A percentile compares a stretch with the other conserved stretches of the same genome.
These are phyloP conservation scores for Sporothrix variecibatus DNA, from an alignment of 2,329 filamentous ascomycete species.

Conservation along the genomic window DNA sequence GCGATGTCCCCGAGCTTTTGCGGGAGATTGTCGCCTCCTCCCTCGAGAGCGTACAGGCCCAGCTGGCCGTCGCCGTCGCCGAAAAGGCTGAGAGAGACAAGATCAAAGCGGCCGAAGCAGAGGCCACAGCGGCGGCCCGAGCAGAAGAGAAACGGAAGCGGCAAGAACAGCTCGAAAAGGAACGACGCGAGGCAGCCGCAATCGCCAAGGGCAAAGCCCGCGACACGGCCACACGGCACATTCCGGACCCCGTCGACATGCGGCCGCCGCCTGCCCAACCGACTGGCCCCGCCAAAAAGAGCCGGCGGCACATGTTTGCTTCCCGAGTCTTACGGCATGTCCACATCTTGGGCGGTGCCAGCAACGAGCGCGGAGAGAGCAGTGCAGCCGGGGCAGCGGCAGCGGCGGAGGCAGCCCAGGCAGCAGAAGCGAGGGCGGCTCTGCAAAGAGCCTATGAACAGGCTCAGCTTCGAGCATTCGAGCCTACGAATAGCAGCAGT, in stretches of 20 bases:
- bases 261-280: neutral
- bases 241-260: neutral
- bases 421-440: conserved; percentile 28
- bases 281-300: conserved; percentile 35
- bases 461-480: neutral
- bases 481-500: neutral
- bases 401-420: neutral
- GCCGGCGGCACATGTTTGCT: conserved; percentile 38
- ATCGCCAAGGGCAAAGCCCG: conserved; percentile 17
- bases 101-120: conserved; percentile 32
- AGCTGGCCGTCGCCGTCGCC: conserved; percentile 38
- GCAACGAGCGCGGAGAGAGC: conserved; percentile 39
- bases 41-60: conserved; percentile 47
- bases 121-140: conserved; percentile 30
- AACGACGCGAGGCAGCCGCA: neutral
- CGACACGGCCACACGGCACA: conserved; percentile 6
- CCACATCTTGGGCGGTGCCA: conserved; percentile 30
- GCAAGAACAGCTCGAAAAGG: conserved; percentile 27
- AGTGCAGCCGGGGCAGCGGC: conserved; percentile 37
- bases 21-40: conserved; percentile 47
- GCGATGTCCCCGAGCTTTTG: conserved; percentile 43
- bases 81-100: conserved; percentile 34
- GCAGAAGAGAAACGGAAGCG: conserved; percentile 33
- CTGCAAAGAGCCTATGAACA: conserved; percentile 9
- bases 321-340: conserved; percentile 42